Percentiles rank a stretch among this genome's conserved stretches.
Evolutionary conservation across 2,329 filamentous ascomycete species (phyloP).

Genomic region (Elsinoe perseae): DNA sequence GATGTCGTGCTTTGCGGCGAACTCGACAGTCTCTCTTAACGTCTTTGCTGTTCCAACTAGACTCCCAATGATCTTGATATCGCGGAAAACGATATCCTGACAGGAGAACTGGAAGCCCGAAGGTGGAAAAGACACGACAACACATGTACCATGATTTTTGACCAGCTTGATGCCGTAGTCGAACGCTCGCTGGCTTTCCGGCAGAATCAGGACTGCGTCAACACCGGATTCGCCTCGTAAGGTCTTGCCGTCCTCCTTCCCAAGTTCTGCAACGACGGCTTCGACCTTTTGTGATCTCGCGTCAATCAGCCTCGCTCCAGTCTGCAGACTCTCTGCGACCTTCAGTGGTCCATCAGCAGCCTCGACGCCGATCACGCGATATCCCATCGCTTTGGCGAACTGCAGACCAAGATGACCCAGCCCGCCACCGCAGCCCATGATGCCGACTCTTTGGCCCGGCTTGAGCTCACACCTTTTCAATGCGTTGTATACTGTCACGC

Average conservation of each 20-base stretch:
- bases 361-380: slow-evolving; percentile 34
- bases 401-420: slow-evolving; percentile 29
- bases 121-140: slow-evolving; percentile 42
- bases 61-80: slow-evolving; percentile 37
- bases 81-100: slow-evolving; percentile 38
- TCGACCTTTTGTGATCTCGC: slow-evolving; percentile 29
- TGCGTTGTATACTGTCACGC: slow-evolving; percentile 37
- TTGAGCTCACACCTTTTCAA: slow-evolving; percentile 31
- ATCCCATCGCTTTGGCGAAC: slow-evolving; percentile 29
- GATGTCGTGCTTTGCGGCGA: slow-evolving; percentile 32
- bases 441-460: slow-evolving; percentile 33
- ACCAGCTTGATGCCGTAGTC: slow-evolving; percentile 41
- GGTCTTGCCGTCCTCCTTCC: slow-evolving; percentile 31
- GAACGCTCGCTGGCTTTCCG: slow-evolving; percentile 42
- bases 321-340: slow-evolving; percentile 31
- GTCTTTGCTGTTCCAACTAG: slow-evolving; percentile 37
- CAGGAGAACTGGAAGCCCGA: slow-evolving; percentile 38
- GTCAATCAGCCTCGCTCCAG: slow-evolving; percentile 34
- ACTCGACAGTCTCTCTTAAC: slow-evolving; percentile 35
- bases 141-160: slow-evolving; percentile 39
- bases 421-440: slow-evolving; percentile 34
- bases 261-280: slow-evolving; percentile 29
- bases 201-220: slow-evolving; percentile 41
- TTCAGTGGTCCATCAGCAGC: slow-evolving; percentile 31
- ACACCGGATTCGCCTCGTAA: slow-evolving; percentile 37